These are phyloP conservation scores for Saturnispora kantuleensis DNA, from an alignment of 805 yeast species.

Conservation along the genomic window DNA sequence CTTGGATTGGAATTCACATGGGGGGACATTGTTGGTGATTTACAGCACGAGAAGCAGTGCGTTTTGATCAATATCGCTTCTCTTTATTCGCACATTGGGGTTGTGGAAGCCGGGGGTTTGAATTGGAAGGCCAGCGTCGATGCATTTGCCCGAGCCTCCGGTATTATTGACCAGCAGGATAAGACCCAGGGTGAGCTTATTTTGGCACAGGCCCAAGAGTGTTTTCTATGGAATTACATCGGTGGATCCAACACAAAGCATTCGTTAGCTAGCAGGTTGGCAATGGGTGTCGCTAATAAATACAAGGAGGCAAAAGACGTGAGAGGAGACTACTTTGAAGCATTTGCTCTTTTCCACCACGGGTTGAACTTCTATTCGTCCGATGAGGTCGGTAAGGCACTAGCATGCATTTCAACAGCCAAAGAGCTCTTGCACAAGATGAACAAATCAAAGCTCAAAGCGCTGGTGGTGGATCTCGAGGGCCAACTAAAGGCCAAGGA, in stretches of 20 bases:
- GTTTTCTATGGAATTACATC: constrained; percentile 56
- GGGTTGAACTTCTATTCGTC: constrained; percentile 43
- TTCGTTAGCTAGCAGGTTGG: constrained; percentile 65
- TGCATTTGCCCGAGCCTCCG: constrained; percentile 65
- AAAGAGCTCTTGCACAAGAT: background rate
- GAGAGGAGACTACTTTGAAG: constrained; percentile 45
- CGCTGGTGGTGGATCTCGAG: constrained; percentile 29
- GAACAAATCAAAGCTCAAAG: constrained; percentile 21
- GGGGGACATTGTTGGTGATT: constrained; percentile 56
- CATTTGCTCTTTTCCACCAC: constrained; percentile 52
- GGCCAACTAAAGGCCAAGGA: too few relatives aligned
- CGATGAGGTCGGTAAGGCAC: constrained; percentile 64
- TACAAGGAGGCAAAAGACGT: constrained; percentile 47
- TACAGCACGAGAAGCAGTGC: constrained; percentile 61
- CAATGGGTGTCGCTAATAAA: constrained; percentile 46
- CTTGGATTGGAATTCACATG: constrained; percentile 52
- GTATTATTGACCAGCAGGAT: constrained; percentile 43
- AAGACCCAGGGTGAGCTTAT: constrained; percentile 57
- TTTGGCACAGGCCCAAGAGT: constrained; percentile 86
- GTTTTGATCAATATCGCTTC: constrained; percentile 72
- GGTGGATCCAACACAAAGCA: constrained; percentile 41
- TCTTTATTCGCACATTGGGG: constrained; percentile 43
- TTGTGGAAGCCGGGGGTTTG: constrained; percentile 20
- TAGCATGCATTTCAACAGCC: constrained; percentile 47
- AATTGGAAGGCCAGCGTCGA: constrained; percentile 52